Evolutionary conservation across 495 filamentous ascomycete species (phyloP).

Genomic region (Acidiella bohemica): DNA sequence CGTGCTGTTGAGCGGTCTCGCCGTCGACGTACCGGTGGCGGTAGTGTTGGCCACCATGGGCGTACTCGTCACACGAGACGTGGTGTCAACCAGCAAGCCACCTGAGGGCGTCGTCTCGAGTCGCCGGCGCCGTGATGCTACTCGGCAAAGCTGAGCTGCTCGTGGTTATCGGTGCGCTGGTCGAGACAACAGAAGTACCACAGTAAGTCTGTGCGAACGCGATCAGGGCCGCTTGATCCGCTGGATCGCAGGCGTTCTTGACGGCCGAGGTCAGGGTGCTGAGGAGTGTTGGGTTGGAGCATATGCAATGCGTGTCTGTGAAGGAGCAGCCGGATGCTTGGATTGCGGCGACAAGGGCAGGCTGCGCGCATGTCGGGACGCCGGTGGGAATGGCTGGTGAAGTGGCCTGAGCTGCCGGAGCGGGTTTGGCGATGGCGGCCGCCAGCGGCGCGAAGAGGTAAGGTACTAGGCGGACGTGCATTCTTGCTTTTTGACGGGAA

Average conservation of each 20-base stretch:
- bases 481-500: background rate
- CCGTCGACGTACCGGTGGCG: background rate
- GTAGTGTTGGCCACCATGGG: background rate
- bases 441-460: background rate
- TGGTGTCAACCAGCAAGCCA: background rate
- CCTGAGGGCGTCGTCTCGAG: background rate
- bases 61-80: background rate
- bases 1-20: background rate
- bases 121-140: background rate
- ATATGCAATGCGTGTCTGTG: slow-evolving; percentile 13
- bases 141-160: background rate
- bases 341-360: slow-evolving; percentile 8
- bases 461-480: background rate
- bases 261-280: slow-evolving; percentile 2
- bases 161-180: background rate
- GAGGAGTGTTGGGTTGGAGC: slow-evolving; percentile 6
- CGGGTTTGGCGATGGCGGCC: background rate
- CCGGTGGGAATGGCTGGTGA: background rate
- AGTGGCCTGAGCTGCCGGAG: background rate
- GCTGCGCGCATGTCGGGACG: slow-evolving; percentile 13
- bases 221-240: slow-evolving; percentile 6
- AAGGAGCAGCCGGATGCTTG: slow-evolving; percentile 9
- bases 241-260: slow-evolving; percentile 3
- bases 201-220: slow-evolving; percentile 13
- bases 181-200: slow-evolving; percentile 2